Base-by-base conservation (phyloP, 805 yeast species). In the Tetrapisispora namnaoensis region DNA sequence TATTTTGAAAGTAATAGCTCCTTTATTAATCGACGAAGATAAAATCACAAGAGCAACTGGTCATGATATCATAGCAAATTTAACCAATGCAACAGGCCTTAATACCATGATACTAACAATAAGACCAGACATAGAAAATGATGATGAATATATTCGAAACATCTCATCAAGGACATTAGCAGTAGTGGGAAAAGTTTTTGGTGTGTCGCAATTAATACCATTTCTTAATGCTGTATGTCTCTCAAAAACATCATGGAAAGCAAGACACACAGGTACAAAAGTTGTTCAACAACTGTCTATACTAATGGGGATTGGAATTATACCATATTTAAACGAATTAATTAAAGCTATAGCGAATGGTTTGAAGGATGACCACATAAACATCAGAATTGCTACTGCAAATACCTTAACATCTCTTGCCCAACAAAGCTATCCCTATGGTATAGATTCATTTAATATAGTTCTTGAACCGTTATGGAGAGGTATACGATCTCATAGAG, bases 21-120 rank as follows among this genome's bases (percentile, higher is more conserved):
- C 97, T 0, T 65, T 88, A 49, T 69, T 90, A 36, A 76, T 86
- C 8, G 96, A 89, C 59, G 89, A 85, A 55, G 91, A 88, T 62
- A 70, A 75, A 47, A 73, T 79, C n/a, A 75, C 90, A 1, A 73
- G 95, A 53, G 64, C 77, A 4, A 93, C 86, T 61, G 93, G 95
- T 1, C 72, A 86, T 44, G 95, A 88, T 52, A 78, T 88, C 28
- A 76, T 89, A 17, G 74, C 90, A 0, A 82, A 78, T 51, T 67
- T 91, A 20, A 71, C 95, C 3, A 83, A 80, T 53, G 86, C 93
- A 1, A 90, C 86, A 2, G 98, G 98, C 0, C 66, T 90, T 34
- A 76, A 89, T 0, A 80, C 79, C 32, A 82, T 89, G 78, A 78
- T 93, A n/a, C 72, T 87, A 1, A 77, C 82, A 0, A 69, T 91